phyloP scores from a whole-genome alignment of 2,329 filamentous ascomycete genomes.

The Colletotrichum karsti region DNA sequence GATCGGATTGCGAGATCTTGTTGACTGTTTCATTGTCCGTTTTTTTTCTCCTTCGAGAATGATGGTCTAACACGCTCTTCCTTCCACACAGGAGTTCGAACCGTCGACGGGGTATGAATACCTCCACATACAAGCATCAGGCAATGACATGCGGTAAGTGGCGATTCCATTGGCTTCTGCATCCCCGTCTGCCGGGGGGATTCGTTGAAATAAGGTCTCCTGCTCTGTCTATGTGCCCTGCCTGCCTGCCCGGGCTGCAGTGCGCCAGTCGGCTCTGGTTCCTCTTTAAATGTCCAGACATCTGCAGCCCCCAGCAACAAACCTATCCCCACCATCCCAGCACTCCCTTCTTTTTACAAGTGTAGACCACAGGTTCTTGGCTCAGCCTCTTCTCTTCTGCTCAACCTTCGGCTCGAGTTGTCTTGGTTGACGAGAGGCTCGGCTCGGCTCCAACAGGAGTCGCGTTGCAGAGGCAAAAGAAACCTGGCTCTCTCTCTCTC shows the following conservation, averaged over 20 bases:
- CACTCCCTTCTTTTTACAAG: constrained; percentile 1
- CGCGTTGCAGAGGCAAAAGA: constrained; percentile 4
- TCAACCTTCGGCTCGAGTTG: too few species aligned
- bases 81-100: constrained; percentile 61
- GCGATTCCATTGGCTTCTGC: constrained; percentile 29
- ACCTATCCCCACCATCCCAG: not conserved
- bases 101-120: constrained; percentile 64
- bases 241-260: not conserved
- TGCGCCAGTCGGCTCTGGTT: constrained; percentile 25
- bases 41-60: not conserved
- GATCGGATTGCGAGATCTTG: constrained; percentile 12
- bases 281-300: constrained; percentile 4
- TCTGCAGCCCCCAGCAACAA: not conserved
- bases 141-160: constrained; percentile 64
- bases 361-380: not conserved
- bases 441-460: not conserved
- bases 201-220: not conserved
- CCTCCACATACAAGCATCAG: constrained; percentile 57
- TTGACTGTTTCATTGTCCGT: not conserved
- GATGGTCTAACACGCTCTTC: constrained; percentile 35
- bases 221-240: not conserved
- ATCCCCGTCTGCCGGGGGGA: not conserved
- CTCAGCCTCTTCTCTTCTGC: not conserved
- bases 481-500: not conserved
- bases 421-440: too few species aligned